Conservation (phyloP, 1,284 basidiomycete genomes). For the Cronartium quercuum region DNA sequence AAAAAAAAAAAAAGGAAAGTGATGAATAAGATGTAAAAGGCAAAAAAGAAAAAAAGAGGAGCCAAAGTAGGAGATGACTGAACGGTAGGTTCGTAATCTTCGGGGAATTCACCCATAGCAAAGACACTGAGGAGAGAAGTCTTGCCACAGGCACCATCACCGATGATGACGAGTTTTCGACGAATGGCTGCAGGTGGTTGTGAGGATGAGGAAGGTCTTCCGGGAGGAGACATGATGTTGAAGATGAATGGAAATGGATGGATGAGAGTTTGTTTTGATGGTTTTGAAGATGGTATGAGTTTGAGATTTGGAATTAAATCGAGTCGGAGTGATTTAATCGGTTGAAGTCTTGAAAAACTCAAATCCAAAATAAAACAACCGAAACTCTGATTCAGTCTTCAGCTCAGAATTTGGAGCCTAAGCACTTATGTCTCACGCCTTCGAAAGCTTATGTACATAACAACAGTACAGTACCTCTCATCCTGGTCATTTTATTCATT, state of each 20-base stretch:
- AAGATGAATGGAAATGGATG: background rate
- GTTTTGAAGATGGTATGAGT: too few relatives aligned
- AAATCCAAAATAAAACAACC: too few relatives aligned
- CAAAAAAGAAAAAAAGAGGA: slow-evolving; percentile 32
- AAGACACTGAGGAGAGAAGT: slow-evolving; percentile 77
- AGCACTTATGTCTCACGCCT: too few relatives aligned
- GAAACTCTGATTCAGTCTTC: too few relatives aligned
- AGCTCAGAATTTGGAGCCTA: too few relatives aligned
- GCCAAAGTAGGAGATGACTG: background rate
- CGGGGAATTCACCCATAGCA: slow-evolving; percentile 92
- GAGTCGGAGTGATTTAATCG: too few relatives aligned
- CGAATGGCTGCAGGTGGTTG: slow-evolving; percentile 55
- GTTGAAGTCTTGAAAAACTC: too few relatives aligned
- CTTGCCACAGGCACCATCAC: slow-evolving; percentile 66
- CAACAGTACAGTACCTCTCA: too few relatives aligned
- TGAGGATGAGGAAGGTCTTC: background rate
- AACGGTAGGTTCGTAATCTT: slow-evolving; percentile 56
- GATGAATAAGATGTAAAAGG: slow-evolving; percentile 34
- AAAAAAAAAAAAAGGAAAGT: slow-evolving; percentile 5
- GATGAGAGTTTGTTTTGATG: background rate
- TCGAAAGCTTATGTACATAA: too few relatives aligned
- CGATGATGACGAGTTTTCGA: slow-evolving; percentile 85
- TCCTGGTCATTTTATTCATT: too few relatives aligned
- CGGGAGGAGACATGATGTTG: background rate
- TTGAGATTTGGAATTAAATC: too few relatives aligned